Percentiles rank a stretch among this genome's conserved stretches.
phyloP scores from a whole-genome alignment of 164 flowering plant species.

The Macadamia tetraphylla region DNA sequence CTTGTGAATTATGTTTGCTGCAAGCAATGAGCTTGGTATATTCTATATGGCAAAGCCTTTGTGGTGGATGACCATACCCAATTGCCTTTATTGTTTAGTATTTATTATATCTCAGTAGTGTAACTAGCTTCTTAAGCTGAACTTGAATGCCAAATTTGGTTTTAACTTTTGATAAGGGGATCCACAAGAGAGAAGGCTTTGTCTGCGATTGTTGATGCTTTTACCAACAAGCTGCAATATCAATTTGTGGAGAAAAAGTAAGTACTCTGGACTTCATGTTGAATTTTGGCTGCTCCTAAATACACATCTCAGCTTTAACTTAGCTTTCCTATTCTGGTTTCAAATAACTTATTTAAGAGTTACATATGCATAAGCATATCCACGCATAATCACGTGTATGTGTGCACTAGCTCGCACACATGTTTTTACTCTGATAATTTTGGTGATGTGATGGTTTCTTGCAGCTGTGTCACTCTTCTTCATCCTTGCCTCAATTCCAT shows the following conservation, averaged over 20 bases:
- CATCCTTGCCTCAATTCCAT: constrained; percentile 62
- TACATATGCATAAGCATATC: no score
- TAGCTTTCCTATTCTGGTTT: no score
- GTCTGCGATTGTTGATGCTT: constrained; percentile 46
- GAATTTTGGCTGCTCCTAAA: background rate
- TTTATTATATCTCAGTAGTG: background rate
- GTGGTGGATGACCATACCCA: background rate
- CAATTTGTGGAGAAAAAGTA: constrained; percentile 81
- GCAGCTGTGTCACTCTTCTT: constrained; percentile 69
- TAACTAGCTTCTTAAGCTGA: no score
- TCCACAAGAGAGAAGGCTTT: constrained; percentile 74
- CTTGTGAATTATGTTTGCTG: no score
- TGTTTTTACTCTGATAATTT: no score
- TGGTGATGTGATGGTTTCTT: constrained; percentile 9
- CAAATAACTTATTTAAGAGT: no score
- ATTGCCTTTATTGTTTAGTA: background rate
- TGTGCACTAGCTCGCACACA: no score
- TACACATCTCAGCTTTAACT: no score
- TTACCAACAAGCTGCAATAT: constrained; percentile 49
- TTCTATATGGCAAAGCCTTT: no score
- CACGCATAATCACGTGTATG: no score
- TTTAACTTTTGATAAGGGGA: constrained; percentile 25
- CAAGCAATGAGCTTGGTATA: no score
- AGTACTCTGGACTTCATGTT: constrained; percentile 13
- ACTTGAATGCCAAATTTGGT: no score